phyloP scores from a whole-genome alignment of 2,329 filamentous ascomycete genomes.

The Orbilia javanica region DNA sequence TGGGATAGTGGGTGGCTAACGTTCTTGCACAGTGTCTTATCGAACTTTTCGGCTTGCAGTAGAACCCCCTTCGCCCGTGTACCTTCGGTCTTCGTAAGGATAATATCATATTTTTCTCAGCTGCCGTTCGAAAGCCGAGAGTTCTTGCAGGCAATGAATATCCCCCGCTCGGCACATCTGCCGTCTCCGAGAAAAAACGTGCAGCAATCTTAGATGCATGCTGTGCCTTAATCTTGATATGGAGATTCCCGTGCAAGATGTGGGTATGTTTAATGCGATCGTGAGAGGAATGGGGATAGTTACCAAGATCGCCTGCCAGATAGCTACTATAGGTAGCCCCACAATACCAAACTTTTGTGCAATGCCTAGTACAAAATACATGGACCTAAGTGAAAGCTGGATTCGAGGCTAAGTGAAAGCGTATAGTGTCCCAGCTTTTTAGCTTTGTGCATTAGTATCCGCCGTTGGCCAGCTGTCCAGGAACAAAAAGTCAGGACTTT shows the following conservation, averaged over 20 bases:
- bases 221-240: not conserved
- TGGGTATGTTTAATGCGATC: not conserved
- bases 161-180: conserved; percentile 5
- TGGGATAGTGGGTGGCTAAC: not conserved
- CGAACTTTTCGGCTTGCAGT: not conserved
- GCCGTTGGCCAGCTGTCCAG: not conserved
- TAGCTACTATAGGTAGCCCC: too few species aligned
- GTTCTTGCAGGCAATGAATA: not conserved
- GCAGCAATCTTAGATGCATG: not conserved
- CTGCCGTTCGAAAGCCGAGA: conserved; percentile 1
- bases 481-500: not conserved
- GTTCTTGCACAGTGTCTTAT: not conserved
- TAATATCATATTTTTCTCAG: not conserved
- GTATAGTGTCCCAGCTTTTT: not conserved
- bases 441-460: not conserved
- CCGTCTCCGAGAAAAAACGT: not conserved
- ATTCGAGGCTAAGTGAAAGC: too few species aligned
- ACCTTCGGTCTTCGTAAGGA: too few species aligned
- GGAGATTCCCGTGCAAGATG: not conserved
- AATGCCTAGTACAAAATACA: not conserved
- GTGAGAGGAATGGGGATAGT: not conserved
- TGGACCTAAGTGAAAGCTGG: too few species aligned
- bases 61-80: not conserved
- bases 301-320: not conserved
- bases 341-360: not conserved